Evolutionary conservation across 2,329 filamentous ascomycete species (phyloP), one percentile per base, ranked within the genome.

Genomic region (Fusarium sp.): DNA sequence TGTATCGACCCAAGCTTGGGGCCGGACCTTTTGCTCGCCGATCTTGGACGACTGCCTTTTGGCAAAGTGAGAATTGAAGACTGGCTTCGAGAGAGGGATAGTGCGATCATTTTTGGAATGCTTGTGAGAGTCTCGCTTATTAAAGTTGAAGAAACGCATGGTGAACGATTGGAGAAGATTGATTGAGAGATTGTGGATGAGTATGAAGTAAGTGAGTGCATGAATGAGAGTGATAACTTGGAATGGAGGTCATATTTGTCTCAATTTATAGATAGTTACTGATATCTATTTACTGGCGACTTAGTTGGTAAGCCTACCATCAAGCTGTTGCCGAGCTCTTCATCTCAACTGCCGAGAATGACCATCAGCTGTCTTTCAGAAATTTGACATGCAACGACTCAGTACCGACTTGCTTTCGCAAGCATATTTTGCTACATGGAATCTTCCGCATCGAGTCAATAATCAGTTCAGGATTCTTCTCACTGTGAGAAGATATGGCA

Each of bases 401-500:
- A 20, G 17, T 2, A 24, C 22, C 3, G 8, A 24, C 22, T 20
- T 6, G 20, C n/a, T n/a, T n/a, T 1, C 3, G 17, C 15, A 34
- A 14, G n/a, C 4, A 20, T 1, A 8, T 12, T 14, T 9, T 3
- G 3, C 5, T 22, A 12, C 17, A 24, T 5, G 17, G 3, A 10
- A 34, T 14, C 8, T 14, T 24, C 17, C 22, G 17, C 9, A 6
- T 2, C 4, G 15, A 18, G 8, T 18, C 30, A 32, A 32, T 34
- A 4, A 52, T 52, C n/a, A 20, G 17, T 20, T 9, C n/a, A 26
- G 6, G 0, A 24, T 36, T 36, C 28, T 2, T 52, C 30, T 36
- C 48, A 26, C 48, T 4, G 48, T 52, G 30, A 52, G n/a, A 26
- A 8, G 6, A 17, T 7, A 15, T 15, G 17, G 3, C 6, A 20